Base-by-base conservation (phyloP, 1,284 basidiomycete genomes). In the Tilletia indica region DNA sequence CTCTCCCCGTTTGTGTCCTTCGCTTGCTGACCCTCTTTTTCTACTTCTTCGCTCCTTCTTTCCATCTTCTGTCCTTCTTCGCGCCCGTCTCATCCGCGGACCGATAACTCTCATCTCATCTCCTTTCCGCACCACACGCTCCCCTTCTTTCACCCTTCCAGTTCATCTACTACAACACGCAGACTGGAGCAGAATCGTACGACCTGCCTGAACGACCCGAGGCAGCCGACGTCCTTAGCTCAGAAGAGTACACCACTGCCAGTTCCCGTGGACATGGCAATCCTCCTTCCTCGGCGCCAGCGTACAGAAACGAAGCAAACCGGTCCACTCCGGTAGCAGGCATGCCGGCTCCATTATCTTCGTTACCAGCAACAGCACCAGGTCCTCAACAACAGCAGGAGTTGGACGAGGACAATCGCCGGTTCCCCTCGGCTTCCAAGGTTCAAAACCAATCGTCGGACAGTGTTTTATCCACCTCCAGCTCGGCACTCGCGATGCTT, bases 111-210 rank as follows among this genome's bases (percentile, higher is more conserved):
- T 54, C 51, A 19, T 25, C 21, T 54, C 51, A 31, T 31, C 58
- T 63, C 19, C 25, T 68, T 11, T 49, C 34, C 54, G 38, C 45
- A n/a, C 31, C 31, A 25, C 54, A 5, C 48, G 42, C 5, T 21
- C 8, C 11, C 19, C 45, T 21, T 12, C 58, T 36, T 16, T n/a
- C 54, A 25, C 68, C 61, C 19, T 8, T 61, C 2, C 82, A 97
- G 92, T 92, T 97, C 83, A 94, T 91, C 87, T 98, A 97, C 85
- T 89, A 93, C 77, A 98, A 98, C 82, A 92, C 92, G 0, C 89
- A 92, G 77, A 97, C 94, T 1, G 93, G 93, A 48, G 90, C 94
- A 82, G 90, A 89, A 51, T 90, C 93, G 14, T 89, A 90, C 79
- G 93, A 97, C 78, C 86, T 97, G 51, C 95, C 95, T 3, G 58